Percentiles rank a stretch among this genome's conserved stretches.
phyloP scores from a whole-genome alignment of 2,329 filamentous ascomycete species.

The Talaromyces sp. region DNA sequence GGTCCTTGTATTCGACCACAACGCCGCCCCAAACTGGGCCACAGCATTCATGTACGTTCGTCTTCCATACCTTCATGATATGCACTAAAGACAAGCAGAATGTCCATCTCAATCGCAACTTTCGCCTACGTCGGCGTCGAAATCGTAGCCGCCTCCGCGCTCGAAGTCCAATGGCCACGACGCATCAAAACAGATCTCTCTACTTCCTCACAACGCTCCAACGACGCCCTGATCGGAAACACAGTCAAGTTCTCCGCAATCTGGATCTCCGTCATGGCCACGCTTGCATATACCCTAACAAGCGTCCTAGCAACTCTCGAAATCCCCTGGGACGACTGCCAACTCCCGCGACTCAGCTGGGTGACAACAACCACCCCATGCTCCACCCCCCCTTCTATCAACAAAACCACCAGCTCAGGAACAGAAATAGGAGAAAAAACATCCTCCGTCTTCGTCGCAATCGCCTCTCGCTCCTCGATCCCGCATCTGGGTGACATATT shows the following conservation, averaged over 20 bases:
- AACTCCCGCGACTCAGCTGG: slow-evolving; percentile 21
- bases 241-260: slow-evolving; percentile 26
- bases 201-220: neutral
- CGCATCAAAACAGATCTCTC: slow-evolving; percentile 4
- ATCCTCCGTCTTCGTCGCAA: slow-evolving; percentile 23
- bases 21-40: slow-evolving; percentile 21
- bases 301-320: slow-evolving; percentile 25
- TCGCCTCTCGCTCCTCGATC: slow-evolving; percentile 20
- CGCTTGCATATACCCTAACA: slow-evolving; percentile 24
- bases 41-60: slow-evolving; percentile 24
- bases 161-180: slow-evolving; percentile 27
- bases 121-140: slow-evolving; percentile 33
- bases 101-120: slow-evolving; percentile 27
- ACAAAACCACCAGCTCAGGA: neutral
- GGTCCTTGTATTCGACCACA: slow-evolving; percentile 19
- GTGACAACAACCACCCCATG: neutral
- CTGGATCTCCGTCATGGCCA: slow-evolving; percentile 26
- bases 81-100: slow-evolving; percentile 15
- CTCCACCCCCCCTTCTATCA: neutral
- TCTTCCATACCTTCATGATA: too few relatives aligned
- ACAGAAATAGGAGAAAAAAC: neutral
- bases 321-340: slow-evolving; percentile 20
- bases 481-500: slow-evolving; percentile 22
- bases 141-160: slow-evolving; percentile 29
- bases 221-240: slow-evolving; percentile 13